phyloP scores from a whole-genome alignment of 306 rosid genomes.

The Vigna radiata region DNA sequence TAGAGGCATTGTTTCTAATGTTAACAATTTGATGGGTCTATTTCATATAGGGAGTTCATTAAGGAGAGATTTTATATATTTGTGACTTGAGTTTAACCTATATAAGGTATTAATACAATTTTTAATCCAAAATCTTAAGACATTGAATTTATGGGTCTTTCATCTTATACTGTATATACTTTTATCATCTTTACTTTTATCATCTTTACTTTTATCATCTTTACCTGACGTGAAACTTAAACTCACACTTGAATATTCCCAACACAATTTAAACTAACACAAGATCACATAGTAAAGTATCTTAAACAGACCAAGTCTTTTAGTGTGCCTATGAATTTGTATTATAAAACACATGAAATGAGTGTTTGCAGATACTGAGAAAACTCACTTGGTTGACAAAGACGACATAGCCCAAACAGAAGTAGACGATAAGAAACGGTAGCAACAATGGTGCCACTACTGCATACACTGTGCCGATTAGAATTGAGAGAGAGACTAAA shows the following conservation, averaged over 20 bases:
- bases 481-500: constrained; percentile 68
- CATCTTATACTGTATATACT: too few relatives aligned
- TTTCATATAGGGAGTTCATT: too few relatives aligned
- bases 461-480: constrained; percentile 86
- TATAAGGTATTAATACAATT: too few relatives aligned
- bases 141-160: too few relatives aligned
- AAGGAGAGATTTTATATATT: too few relatives aligned
- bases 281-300: not conserved
- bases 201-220: too few relatives aligned
- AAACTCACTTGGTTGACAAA: constrained; percentile 61
- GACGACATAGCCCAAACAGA: constrained; percentile 87
- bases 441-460: constrained; percentile 84
- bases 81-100: too few relatives aligned
- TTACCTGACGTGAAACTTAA: rapidly evolving
- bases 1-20: not conserved
- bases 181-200: too few relatives aligned
- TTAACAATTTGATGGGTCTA: not conserved
- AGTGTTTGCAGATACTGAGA: not conserved
- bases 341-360: not conserved
- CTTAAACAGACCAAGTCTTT: not conserved
- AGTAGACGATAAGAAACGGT: constrained; percentile 85
- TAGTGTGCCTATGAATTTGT: not conserved
- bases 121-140: too few relatives aligned
- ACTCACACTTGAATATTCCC: too few relatives aligned
- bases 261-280: not conserved